phyloP scores from a whole-genome alignment of 2,329 filamentous ascomycete genomes.

The Fusarium sp. region DNA sequence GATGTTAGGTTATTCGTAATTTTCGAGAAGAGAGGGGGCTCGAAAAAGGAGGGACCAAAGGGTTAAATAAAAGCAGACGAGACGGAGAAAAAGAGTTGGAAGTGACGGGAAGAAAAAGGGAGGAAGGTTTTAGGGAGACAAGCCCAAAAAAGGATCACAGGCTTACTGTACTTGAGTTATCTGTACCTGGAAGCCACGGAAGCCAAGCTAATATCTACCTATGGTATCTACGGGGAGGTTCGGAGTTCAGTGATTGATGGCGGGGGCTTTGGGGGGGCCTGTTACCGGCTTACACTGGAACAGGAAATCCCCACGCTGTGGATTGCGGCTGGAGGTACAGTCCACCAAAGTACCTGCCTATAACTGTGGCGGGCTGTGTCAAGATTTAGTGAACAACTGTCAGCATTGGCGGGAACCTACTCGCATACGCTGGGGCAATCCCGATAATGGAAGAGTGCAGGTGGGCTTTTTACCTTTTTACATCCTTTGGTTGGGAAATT shows the following conservation, averaged over 20 bases:
- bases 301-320: too few species aligned
- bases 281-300: too few species aligned
- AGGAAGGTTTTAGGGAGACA: conserved; percentile 25
- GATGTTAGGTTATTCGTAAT: neutral
- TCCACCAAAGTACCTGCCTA: conserved; percentile 1
- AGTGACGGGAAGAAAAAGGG: conserved; percentile 21
- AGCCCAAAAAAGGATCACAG: conserved; percentile 21
- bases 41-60: conserved; percentile 23
- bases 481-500: conserved; percentile 8
- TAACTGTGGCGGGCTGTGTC: conserved; percentile 25
- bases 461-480: neutral
- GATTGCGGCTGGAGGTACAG: conserved; percentile 13
- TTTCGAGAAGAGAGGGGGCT: neutral
- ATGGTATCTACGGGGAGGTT: conserved; percentile 20
- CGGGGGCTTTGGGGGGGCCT: neutral
- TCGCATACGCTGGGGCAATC: neutral
- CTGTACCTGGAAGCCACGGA: conserved; percentile 13
- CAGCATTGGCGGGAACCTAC: conserved; percentile 39
- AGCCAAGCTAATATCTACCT: neutral
- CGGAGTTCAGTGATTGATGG: conserved; percentile 29
- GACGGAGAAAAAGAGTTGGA: conserved; percentile 3
- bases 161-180: conserved; percentile 30
- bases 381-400: conserved; percentile 42
- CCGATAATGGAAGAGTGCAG: neutral
- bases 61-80: conserved; percentile 4